Evolutionary conservation across 495 filamentous ascomycete genomes (phyloP), one percentile per base, ranked within the genome.

Genomic region (Pseudoneurospora amorphoporcata): DNA sequence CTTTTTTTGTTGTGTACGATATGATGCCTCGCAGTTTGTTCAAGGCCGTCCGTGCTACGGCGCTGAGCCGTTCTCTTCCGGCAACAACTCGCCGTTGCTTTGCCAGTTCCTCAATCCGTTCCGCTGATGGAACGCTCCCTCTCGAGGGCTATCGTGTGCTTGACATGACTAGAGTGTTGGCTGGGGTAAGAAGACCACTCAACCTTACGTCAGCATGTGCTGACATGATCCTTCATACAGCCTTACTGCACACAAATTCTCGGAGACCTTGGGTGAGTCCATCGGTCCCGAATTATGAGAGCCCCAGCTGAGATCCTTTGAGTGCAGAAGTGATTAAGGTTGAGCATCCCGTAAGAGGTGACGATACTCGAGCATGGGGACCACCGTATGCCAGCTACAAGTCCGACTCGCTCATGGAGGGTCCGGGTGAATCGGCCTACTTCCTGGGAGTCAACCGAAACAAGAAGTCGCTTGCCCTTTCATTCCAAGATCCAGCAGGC

Each of bases 171-270:
- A 87, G 95, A 84, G 96, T 99, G 16, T 86, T 99, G 69, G 95
- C 95, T 68, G 95, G 95, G 47, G 96, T 98, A 84, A 80, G 93
- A 87, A 17, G 6, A 7, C 29, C 35, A 69, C 8, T 42, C 17
- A 58, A 37, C 39, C 68, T 53, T 29, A 32, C 37, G 1, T n/a
- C 32, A 32, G 7, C 29, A 39, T 35, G 6, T 29, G 76, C 43
- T 16, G 17, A 53, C 37, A 68, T 37, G 39, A 37, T 23, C 19
- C 12, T 23, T 73, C 8, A 16, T 69, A 19, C 77, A 99, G 95
- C 95, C 95, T 75, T 98, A 98, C 79, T 97, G 94, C 76, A 98
- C 95, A 69, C 95, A 99, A 80, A 98, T 99, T 43, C 85, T 99
- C 10, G 95, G 95, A 74, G 95, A 99, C 80, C 85, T 99, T 76